Conservation (phyloP, 371 early-diverging fungal species). For the Scutellospora calospora region DNA sequence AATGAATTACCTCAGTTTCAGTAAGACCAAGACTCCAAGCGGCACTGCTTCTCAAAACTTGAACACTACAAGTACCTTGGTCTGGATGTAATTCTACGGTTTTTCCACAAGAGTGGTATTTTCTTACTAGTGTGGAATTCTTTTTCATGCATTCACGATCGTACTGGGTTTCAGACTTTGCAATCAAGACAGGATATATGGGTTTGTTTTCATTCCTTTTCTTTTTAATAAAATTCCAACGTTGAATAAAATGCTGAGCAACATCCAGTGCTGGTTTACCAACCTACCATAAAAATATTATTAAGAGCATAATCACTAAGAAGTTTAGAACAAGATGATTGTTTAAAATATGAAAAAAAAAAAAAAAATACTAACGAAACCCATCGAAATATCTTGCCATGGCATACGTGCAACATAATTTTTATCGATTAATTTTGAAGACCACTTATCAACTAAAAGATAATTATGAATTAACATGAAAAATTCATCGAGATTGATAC, state of each 20-base stretch:
- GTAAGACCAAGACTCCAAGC: constrained; percentile 73
- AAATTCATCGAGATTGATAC: neutral
- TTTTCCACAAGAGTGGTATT: constrained; percentile 73
- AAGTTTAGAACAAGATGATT: too few relatives aligned
- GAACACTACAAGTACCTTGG: constrained; percentile 68
- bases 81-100: constrained; percentile 70
- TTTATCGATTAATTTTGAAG: constrained; percentile 48
- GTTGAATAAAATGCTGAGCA: constrained; percentile 89
- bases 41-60: constrained; percentile 73
- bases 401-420: constrained; percentile 82
- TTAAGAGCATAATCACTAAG: too few relatives aligned
- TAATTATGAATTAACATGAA: neutral
- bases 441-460: constrained; percentile 59
- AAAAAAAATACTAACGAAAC: constrained; percentile 39
- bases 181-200: constrained; percentile 70
- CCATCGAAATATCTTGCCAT: constrained; percentile 90
- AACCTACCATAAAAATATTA: constrained; percentile 32
- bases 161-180: constrained; percentile 28
- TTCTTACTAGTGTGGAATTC: constrained; percentile 59
- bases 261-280: constrained; percentile 81
- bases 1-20: constrained; percentile 56
- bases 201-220: constrained; percentile 70
- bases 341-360: constrained; percentile 13
- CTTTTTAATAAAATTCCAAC: constrained; percentile 89
- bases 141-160: constrained; percentile 57